Base-by-base conservation (phyloP, 768 basidiomycete species). In the Panellus pusillus region DNA sequence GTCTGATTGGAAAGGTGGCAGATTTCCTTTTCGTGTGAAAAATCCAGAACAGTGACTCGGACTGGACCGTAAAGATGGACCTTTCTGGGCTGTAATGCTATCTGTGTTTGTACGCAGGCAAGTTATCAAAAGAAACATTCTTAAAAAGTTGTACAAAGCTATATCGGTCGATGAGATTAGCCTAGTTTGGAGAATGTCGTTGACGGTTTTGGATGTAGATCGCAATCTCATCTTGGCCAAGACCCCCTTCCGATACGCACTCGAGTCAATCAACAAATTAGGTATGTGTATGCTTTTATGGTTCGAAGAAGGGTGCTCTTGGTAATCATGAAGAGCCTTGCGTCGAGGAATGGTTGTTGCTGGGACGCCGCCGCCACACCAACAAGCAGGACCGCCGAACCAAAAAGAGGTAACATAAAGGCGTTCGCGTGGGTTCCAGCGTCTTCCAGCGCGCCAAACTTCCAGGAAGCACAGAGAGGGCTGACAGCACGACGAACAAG, bases 321-420 rank as follows among this genome's bases (percentile, higher is more conserved):
- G n/a, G n/a, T n/a, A n/a, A n/a, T n/a, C n/a, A n/a, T n/a, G 59
- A 44, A 61, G 59, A 29, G 28, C 17, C 1, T 41, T 40, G 27
- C 55, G 45, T 61, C 59, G 27, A 61, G 49, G 45, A 37, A 61
- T 28, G 57, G 47, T 36, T 54, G 58, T 39, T 51, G 51, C 12
- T 17, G 36, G 2, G 47, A 38, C 42, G 48, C 41, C 6, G 47
- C 18, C 39, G 43, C 41, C 14, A 44, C 7, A 38, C 18, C 35
- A 14, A 35, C 20, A 44, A 47, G 29, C 20, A 52, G 24, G 17
- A 44, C 14, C 38, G 38, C 40, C 0, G 40, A 31, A 15, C 54
- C 9, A 37, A 60, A 44, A 36, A 46, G 43, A n/a, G 43, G 41
- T 13, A 52, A 27, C 54, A 60, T 60, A 19, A 13, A 31, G 11